These are phyloP conservation scores for Breviolum minutum DNA, from an alignment of 73 alveolate genomes.

Conservation along the genomic window DNA sequence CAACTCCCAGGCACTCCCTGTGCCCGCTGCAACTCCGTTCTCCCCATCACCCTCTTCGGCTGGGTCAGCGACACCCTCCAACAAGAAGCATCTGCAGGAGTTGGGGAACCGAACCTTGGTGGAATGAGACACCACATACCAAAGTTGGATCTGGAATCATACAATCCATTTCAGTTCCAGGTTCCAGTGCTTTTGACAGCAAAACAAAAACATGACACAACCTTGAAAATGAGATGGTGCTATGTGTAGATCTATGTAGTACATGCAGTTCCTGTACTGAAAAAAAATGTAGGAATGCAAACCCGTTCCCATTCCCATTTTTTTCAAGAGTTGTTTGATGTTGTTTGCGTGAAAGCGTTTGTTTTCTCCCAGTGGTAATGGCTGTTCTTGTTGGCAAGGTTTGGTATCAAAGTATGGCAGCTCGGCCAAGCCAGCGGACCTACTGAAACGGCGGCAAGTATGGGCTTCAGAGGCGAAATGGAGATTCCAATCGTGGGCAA, in stretches of 20 bases:
- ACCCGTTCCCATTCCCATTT: too few relatives aligned
- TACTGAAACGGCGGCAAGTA: slow-evolving; percentile 2
- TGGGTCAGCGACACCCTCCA: slow-evolving; percentile 51
- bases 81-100: slow-evolving; percentile 23
- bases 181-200: too few relatives aligned
- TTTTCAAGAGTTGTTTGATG: too few relatives aligned
- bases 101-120: slow-evolving; percentile 26
- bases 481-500: neutral
- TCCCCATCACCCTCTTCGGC: slow-evolving; percentile 29
- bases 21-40: neutral
- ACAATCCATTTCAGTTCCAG: neutral
- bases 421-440: slow-evolving; percentile 17
- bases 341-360: too few relatives aligned
- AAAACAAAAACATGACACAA: too few relatives aligned
- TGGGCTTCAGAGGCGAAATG: neutral
- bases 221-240: too few relatives aligned
- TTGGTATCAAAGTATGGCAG: slow-evolving; percentile 17
- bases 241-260: too few relatives aligned
- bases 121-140: neutral
- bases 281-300: too few relatives aligned
- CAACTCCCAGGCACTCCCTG: neutral
- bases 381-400: neutral
- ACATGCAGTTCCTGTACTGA: too few relatives aligned
- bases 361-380: neutral
- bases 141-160: neutral